A percentile compares a stretch with the other conserved stretches of the same genome.
Evolutionary conservation across 176 grass and related monocot genomes (phyloP).

Genomic region (Melocanna baccifera): DNA sequence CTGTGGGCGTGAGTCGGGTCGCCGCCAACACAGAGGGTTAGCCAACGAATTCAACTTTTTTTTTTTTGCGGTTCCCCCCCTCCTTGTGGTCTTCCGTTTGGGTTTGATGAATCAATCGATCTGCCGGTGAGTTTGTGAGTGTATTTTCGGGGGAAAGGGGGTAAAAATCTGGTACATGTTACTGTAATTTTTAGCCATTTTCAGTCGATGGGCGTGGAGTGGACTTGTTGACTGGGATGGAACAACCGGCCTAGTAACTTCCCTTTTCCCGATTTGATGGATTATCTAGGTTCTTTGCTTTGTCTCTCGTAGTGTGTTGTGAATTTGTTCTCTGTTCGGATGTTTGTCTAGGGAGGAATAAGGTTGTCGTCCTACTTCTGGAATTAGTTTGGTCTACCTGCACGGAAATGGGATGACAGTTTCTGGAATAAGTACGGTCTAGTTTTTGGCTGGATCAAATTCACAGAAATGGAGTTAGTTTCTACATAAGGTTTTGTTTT

Average conservation of each 20-base stretch:
- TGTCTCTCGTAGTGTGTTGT: not conserved
- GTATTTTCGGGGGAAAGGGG: not conserved
- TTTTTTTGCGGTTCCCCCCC: not conserved
- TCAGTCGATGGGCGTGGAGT: not conserved
- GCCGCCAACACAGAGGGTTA: conserved; percentile 50
- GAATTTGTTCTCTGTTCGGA: conserved; percentile 3
- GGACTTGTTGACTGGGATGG: not conserved
- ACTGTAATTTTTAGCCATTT: not conserved
- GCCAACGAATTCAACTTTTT: not conserved
- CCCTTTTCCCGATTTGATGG: conserved; percentile 1
- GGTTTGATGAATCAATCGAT: not conserved
- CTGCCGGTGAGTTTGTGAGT: not conserved
- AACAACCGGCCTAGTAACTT: not conserved
- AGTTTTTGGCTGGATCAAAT: not conserved
- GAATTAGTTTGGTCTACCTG: not conserved
- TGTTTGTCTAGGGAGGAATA: not conserved
- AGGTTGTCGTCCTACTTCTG: not conserved
- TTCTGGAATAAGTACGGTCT: not conserved
- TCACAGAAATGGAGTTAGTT: not conserved
- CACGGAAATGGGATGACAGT: not conserved
- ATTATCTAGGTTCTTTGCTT: not conserved
- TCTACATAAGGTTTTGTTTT: not conserved
- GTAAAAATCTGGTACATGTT: not conserved
- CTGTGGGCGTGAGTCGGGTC: conserved; percentile 23
- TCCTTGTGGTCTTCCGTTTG: not conserved